Base-by-base conservation (phyloP, 495 filamentous ascomycete genomes). In the Chaetomium cochliodes region DNA sequence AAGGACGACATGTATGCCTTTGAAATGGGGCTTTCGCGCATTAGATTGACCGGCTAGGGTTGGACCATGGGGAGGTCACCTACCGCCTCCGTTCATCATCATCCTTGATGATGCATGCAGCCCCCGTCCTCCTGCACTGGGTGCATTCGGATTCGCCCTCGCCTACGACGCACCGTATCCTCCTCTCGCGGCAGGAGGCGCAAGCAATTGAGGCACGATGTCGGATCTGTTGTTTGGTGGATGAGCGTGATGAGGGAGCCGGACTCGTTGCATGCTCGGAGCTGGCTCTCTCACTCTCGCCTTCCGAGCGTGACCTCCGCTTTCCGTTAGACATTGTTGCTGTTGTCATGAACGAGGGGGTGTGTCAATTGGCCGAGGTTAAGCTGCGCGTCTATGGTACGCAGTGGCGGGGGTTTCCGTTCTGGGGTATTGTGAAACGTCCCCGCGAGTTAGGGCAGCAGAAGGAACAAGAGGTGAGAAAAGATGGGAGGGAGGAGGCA, bases 121-220 rank as follows among this genome's bases (percentile, higher is more conserved):
- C 73, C 50, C 81, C 79, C 4, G 79, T 78, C 37, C 79, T 71
- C 67, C 80, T 82, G 68, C 82, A 85, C 67, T 84, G 81, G 30
- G 76, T 77, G 68, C 82, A 85, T 61, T 78, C 78, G n/a, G 74
- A 72, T 49, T 80, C 77, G 18, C 81, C 82, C 13, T 78, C 73
- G 25, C 79, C 79, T 39, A 85, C 82, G n/a, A 85, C 82, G 68
- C 82, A 85, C 65, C 82, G 75, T 58, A 85, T 85, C 51, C 82
- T 73, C 39, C 82, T 76, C 63, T 85, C 82, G 63, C 82, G 76
- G 49, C 76, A 79, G 2, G 75, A 77, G n/a, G 72, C 73, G 62
- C 76, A 79, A 13, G 76, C 76, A 60, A 79, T 71, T 6, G 74
- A 77, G 37, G 76, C 76, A 25, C 76, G 73, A 50, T 78, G 76